Conservation (phyloP, 1,284 basidiomycete species). For the Leucoagaricus sp. region DNA sequence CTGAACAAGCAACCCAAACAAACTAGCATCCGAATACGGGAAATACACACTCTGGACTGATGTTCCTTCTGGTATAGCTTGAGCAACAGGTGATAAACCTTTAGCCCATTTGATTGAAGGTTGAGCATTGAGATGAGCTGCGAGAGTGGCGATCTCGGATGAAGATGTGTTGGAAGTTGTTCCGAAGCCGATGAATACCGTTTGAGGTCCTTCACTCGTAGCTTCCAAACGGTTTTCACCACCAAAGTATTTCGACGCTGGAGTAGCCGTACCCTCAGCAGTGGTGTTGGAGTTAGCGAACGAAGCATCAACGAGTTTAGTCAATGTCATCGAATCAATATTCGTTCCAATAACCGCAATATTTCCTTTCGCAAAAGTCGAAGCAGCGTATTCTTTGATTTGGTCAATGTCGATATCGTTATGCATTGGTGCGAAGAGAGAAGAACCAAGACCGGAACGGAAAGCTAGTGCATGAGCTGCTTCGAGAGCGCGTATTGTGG, state of each 20-base stretch:
- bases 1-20: constrained; percentile 82
- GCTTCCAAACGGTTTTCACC: constrained; percentile 77
- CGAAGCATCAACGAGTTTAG: constrained; percentile 71
- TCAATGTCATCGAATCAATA: constrained; percentile 72
- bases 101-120: constrained; percentile 85
- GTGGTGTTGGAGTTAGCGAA: constrained; percentile 49
- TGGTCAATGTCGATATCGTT: constrained; percentile 64
- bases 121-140: constrained; percentile 72
- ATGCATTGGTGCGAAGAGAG: constrained; percentile 80
- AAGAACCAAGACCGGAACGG: constrained; percentile 87
- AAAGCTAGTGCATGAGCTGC: constrained; percentile 87
- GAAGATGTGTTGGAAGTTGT: constrained; percentile 53
- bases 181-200: constrained; percentile 85
- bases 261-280: constrained; percentile 33
- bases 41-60: constrained; percentile 75
- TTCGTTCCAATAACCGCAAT: constrained; percentile 87
- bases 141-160: constrained; percentile 75
- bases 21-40: constrained; percentile 87
- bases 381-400: constrained; percentile 72
- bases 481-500: constrained; percentile 74
- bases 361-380: constrained; percentile 77
- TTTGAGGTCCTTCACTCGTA: constrained; percentile 61
- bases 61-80: constrained; percentile 50
- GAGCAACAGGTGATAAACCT: constrained; percentile 69
- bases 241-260: constrained; percentile 73